These are phyloP conservation scores for Wickerhamiella bombiphila DNA, from an alignment of 805 yeast genomes.

Conservation along the genomic window DNA sequence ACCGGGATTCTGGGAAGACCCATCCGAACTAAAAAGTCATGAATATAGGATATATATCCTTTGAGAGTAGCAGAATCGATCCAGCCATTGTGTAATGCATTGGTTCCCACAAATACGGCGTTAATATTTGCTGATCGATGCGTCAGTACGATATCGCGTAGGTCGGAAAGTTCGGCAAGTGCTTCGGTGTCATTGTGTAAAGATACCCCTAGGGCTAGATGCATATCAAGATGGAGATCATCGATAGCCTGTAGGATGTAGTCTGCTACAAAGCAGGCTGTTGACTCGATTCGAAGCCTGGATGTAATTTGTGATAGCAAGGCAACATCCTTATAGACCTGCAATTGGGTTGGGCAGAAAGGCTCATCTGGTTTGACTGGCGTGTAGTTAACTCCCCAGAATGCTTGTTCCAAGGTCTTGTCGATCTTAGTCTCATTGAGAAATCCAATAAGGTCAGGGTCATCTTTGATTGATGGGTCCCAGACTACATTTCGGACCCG, in stretches of 20 bases:
- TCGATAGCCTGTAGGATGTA: conserved; percentile 39
- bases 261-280: conserved; percentile 45
- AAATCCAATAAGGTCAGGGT: neutral
- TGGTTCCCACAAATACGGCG: conserved; percentile 4
- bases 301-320: conserved; percentile 43
- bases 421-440: neutral
- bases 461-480: conserved; percentile 1
- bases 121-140: conserved; percentile 2
- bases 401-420: too few relatives aligned
- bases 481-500: neutral
- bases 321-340: conserved; percentile 42
- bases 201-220: conserved; percentile 51
- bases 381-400: neutral
- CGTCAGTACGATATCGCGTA: conserved; percentile 7
- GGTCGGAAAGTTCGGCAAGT: neutral
- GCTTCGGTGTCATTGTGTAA: conserved; percentile 25
- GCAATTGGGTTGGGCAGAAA: conserved; percentile 21
- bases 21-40: neutral
- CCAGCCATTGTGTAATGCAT: neutral
- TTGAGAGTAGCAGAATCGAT: neutral
- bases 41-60: neutral
- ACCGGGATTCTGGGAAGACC: conserved; percentile 2
- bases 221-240: conserved; percentile 37
- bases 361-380: too few relatives aligned
- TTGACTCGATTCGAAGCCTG: conserved; percentile 43